Evolutionary conservation across 768 basidiomycete genomes (phyloP).

Genomic region (Rhizopogon roseolus): DNA sequence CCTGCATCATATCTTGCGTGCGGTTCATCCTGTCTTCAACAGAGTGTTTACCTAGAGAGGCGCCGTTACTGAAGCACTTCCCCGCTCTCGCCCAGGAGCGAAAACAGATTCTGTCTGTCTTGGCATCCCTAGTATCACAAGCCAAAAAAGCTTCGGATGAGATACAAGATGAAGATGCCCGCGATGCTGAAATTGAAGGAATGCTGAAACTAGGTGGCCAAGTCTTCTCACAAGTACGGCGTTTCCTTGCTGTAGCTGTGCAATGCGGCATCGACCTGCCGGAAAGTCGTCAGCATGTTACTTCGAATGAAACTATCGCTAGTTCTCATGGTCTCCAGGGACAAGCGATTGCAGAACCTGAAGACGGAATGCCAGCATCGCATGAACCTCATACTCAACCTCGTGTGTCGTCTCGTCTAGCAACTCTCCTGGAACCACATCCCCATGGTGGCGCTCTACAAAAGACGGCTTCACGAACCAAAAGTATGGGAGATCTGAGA

Average conservation of each 20-base stretch:
- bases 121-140: slow-evolving; percentile 80
- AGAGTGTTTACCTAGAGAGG: slow-evolving; percentile 81
- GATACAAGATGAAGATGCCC: slow-evolving; percentile 40
- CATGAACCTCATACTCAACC: slow-evolving; percentile 1
- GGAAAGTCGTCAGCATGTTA: slow-evolving; percentile 34
- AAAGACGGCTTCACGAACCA: slow-evolving; percentile 37
- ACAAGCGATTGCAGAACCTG: slow-evolving; percentile 12
- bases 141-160: slow-evolving; percentile 59
- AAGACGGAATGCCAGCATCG: slow-evolving; percentile 9
- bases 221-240: slow-evolving; percentile 75
- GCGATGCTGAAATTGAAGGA: slow-evolving; percentile 54
- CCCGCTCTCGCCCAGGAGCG: slow-evolving; percentile 71
- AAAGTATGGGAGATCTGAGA: slow-evolving; percentile 51
- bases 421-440: slow-evolving; percentile 29
- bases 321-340: slow-evolving; percentile 4
- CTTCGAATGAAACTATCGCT: slow-evolving; percentile 11
- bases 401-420: slow-evolving; percentile 8
- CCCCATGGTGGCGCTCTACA: slow-evolving; percentile 17
- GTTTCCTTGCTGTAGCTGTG: slow-evolving; percentile 72
- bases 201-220: slow-evolving; percentile 82
- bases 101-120: slow-evolving; percentile 72
- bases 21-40: slow-evolving; percentile 80
- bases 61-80: slow-evolving; percentile 61
- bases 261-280: slow-evolving; percentile 73
- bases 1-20: slow-evolving; percentile 92